These are phyloP conservation scores for Backusella tuberculispora DNA, from an alignment of 192 early-diverging fungal genomes.

Conservation along the genomic window DNA sequence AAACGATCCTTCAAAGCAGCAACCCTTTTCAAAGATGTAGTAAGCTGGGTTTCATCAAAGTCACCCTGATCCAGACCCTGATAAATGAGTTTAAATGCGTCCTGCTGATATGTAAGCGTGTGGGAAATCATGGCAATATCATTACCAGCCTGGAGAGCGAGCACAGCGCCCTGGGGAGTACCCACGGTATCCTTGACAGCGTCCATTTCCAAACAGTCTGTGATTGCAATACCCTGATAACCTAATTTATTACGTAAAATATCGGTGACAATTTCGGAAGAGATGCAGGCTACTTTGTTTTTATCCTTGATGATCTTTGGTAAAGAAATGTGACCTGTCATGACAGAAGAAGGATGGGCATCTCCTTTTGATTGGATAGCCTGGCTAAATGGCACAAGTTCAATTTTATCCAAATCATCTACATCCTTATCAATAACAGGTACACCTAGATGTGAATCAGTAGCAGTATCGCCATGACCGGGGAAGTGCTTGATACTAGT, in stretches of 20 bases:
- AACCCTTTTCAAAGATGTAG: constrained; percentile 34
- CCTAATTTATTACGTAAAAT: constrained; percentile 34
- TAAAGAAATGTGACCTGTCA: constrained; percentile 42
- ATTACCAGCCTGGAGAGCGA: constrained; percentile 40
- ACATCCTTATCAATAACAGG: constrained; percentile 43
- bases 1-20: constrained; percentile 36
- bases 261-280: constrained; percentile 38
- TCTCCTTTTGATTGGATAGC: constrained; percentile 29
- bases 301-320: constrained; percentile 38
- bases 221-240: constrained; percentile 43
- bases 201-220: constrained; percentile 48
- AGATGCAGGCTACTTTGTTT: constrained; percentile 27
- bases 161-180: constrained; percentile 30
- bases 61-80: constrained; percentile 12
- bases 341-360: constrained; percentile 35
- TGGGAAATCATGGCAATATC: constrained; percentile 47
- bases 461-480: constrained; percentile 46
- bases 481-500: constrained; percentile 48
- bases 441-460: constrained; percentile 45
- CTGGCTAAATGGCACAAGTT: constrained; percentile 37
- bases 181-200: constrained; percentile 42
- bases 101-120: constrained; percentile 34
- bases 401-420: constrained; percentile 37
- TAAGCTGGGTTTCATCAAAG: constrained; percentile 22
- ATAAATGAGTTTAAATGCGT: constrained; percentile 29